Percentiles rank a stretch among this genome's conserved stretches.
phyloP scores from a whole-genome alignment of 2,329 filamentous ascomycete species.

The Neonectria sp. region DNA sequence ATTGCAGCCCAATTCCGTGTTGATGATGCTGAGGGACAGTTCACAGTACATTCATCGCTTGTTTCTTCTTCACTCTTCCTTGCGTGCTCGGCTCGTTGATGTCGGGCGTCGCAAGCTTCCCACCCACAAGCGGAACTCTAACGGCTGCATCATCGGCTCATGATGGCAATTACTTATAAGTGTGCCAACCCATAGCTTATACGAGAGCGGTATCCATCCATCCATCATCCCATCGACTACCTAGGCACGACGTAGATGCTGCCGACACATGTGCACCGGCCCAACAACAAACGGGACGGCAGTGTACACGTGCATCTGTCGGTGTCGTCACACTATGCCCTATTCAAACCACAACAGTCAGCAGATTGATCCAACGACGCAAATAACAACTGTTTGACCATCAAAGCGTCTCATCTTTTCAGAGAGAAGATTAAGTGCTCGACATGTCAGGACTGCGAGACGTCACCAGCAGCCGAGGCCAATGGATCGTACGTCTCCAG shows the following conservation, averaged over 20 bases:
- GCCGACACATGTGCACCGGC: background rate
- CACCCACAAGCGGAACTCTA: background rate
- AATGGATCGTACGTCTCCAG: conserved; percentile 52
- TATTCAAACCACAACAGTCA: conserved; percentile 33
- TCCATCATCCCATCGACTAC: background rate
- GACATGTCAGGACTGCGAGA: conserved; percentile 58
- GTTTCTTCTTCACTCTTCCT: background rate
- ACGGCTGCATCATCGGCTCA: background rate
- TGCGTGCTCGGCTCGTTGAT: background rate
- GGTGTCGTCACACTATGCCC: conserved; percentile 2
- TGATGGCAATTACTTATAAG: background rate
- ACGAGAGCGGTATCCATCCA: background rate
- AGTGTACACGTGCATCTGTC: background rate
- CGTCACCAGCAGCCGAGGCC: conserved; percentile 50
- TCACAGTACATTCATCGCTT: background rate
- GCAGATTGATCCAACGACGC: conserved; percentile 22
- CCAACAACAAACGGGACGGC: background rate
- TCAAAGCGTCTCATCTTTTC: conserved; percentile 48
- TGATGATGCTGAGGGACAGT: background rate
- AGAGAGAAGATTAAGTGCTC: conserved; percentile 72
- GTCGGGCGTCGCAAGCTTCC: background rate
- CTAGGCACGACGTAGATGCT: background rate
- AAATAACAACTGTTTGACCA: conserved; percentile 9
- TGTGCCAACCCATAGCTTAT: background rate
- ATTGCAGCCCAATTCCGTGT: background rate